Evolutionary conservation across 768 basidiomycete genomes (phyloP), one percentile per base, ranked within the genome.

Genomic region (Favolaschia claudopus): DNA sequence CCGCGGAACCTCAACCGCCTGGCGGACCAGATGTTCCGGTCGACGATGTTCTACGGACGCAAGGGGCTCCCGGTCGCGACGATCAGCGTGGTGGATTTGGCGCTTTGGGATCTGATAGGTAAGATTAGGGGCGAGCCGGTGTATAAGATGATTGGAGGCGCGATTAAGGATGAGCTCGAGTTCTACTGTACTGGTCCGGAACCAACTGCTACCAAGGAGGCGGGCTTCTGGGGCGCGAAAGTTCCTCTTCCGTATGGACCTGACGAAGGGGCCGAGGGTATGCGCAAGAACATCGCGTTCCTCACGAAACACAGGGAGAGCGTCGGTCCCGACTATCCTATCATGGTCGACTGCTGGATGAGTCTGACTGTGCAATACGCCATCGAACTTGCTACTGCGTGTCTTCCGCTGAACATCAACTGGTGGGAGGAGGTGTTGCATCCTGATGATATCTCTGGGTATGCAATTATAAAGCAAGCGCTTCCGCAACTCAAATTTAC

Each of bases 371-470:
- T 73, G 33, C 72, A 71, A 32, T 73, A 73, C 46, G 63, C 72
- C 13, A 70, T 73, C 27, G 68, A 73, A 53, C 67, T 73, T n/a
- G 72, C 72, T 34, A 71, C 72, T 5, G 67, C 66, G 10, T 71
- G 69, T 46, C 55, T 71, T 5, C 64, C 62, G 9, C 60, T 73
- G 15, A 70, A 73, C 42, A 70, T 73, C 53, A 63, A 69, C 38
- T 73, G 72, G 72, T 73, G 72, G 72, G 72, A 73, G 54, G 72
- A 73, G 46, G 69, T 70, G 4, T 55, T 72, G 7, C 72, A 67
- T 34, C 72, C 72, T n/a, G 70, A 70, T 45, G 70, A 73, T 42
- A 65, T 63, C 12, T 60, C 70, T 19, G 71, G 72, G 36, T 70
- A 71, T 34, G 67, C 63, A 22, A 62, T 63, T 19, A 69, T 73